These are phyloP conservation scores for Chenopodium quinoa DNA, from an alignment of 148 eudicot species.

Conservation along the genomic window DNA sequence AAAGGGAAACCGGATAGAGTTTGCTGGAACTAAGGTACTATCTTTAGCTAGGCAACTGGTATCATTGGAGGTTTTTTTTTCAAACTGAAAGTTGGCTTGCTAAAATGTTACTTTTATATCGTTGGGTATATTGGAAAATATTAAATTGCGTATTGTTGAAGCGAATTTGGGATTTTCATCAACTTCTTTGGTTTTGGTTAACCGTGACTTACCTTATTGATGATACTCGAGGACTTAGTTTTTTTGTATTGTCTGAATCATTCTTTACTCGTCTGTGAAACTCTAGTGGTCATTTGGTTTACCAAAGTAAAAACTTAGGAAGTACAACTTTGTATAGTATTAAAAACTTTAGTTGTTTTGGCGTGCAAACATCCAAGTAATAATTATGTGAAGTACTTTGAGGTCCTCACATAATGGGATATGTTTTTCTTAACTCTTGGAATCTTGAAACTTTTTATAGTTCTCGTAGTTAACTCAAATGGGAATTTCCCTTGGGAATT, in stretches of 20 bases:
- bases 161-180: neutral
- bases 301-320: neutral
- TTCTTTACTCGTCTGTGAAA: neutral
- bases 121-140: neutral
- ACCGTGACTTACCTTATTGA: too few species aligned
- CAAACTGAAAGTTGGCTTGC: neutral
- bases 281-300: neutral
- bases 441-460: neutral
- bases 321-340: neutral
- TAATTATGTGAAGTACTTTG: too few species aligned
- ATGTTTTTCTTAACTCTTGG: neutral
- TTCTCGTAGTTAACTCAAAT: neutral
- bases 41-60: neutral
- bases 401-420: neutral
- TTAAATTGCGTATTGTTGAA: neutral
- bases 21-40: constrained; percentile 58
- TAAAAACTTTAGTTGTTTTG: too few species aligned
- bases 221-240: too few species aligned
- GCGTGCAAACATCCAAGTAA: too few species aligned
- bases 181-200: neutral
- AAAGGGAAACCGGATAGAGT: constrained; percentile 56
- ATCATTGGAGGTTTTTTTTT: neutral
- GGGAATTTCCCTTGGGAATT: too few species aligned
- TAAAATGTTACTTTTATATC: neutral
- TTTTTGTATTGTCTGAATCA: too few species aligned